Evolutionary conservation across 139 green algal genomes (phyloP).

Genomic region (Astrephomene gubernaculifera): DNA sequence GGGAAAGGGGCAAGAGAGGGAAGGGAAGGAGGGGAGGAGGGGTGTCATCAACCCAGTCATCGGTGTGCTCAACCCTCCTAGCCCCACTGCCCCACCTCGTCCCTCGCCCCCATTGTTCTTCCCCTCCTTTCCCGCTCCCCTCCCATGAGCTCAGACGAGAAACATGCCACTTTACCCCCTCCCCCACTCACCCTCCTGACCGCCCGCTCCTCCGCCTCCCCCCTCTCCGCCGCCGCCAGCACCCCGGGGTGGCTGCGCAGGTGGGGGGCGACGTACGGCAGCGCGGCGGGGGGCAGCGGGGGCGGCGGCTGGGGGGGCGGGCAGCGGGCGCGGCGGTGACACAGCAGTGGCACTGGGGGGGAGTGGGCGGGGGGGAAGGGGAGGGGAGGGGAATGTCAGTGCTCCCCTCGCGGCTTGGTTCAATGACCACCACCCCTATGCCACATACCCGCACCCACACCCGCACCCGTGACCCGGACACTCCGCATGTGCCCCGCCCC

Average conservation of each 20-base stretch:
- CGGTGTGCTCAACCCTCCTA: too few relatives aligned
- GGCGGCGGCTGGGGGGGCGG: not conserved
- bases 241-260: not conserved
- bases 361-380: not conserved
- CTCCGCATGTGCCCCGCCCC: too few relatives aligned
- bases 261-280: conserved; percentile 15
- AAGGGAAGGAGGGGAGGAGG: too few relatives aligned
- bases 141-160: too few relatives aligned
- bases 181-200: not conserved
- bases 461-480: too few relatives aligned
- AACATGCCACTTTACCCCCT: too few relatives aligned
- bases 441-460: too few relatives aligned
- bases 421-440: not conserved
- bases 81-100: too few relatives aligned
- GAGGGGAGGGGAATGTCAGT: not conserved
- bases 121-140: too few relatives aligned
- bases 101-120: too few relatives aligned
- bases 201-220: not conserved
- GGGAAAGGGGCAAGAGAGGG: too few relatives aligned
- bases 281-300: not conserved
- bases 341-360: conserved; percentile 18
- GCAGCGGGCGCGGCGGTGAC: not conserved
- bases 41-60: too few relatives aligned
- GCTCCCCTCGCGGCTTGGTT: not conserved
- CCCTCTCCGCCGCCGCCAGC: not conserved